Evolutionary conservation across 2,329 filamentous ascomycete genomes (phyloP), one percentile per base, ranked within the genome.

Genomic region (Colletotrichum eremochloae): DNA sequence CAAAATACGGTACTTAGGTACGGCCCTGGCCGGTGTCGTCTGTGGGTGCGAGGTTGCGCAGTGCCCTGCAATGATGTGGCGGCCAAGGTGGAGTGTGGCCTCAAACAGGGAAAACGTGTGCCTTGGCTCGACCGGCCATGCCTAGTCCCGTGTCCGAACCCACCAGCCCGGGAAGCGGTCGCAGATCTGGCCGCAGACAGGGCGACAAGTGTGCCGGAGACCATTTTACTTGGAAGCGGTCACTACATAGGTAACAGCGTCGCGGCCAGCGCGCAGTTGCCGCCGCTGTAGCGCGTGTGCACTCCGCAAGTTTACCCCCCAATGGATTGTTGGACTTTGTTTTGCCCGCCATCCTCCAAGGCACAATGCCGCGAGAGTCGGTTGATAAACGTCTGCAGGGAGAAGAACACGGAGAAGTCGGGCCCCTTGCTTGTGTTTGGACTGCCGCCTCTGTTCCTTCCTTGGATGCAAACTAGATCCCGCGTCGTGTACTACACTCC

Each of bases 141-240:
- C 57, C 72, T 74, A 58, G 63, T 66, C 61, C 72, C 70, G 69
- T 74, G 50, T 63, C 42, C 58, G 61, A 73, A 68, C 65, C 72
- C 71, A 68, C 72, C 69, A 68, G 61, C 63, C 72, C 70, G 72
- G 72, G 70, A 66, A 57, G 69, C 42, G 73, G 73, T 70, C 66
- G 73, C 73, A 74, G 73, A 73, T 63, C 57, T 73, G 73, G 73
- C 73, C 73, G 70, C 73, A 74, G 66, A 24, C 70, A 65, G 33
- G 62, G 55, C 64, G 40, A 64, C 29, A 56, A 44, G 42, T 65
- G 60, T 55, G 64, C 68, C 29, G 42, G n/a, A 52, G 46, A 8
- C 60, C 60, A 52, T 31, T 46, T 20, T 40, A 33, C n/a, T 63
- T 40, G 33, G 14, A 40, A 14, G 8, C 46, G 29, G 33, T 46